Conservation (phyloP, 371 early-diverging fungal genomes). For the Mucor plumbeus region DNA sequence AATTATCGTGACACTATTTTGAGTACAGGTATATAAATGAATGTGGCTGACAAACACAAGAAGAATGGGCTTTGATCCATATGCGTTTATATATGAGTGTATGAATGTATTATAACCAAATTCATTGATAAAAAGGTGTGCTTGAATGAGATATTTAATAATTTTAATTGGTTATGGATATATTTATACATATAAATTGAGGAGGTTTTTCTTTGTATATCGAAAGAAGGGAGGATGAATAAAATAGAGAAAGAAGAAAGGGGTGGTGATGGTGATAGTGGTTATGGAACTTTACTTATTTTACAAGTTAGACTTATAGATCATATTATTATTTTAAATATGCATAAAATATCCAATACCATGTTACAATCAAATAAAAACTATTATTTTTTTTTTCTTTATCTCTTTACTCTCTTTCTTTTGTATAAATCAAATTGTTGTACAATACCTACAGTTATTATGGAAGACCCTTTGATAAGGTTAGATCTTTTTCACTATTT, state of each 20-base stretch:
- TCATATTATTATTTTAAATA: not conserved
- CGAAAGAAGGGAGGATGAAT: not conserved
- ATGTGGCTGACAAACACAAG: not conserved
- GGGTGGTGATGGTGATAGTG: too few relatives aligned
- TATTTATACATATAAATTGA: not conserved
- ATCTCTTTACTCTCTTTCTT: not conserved
- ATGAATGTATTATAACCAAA: not conserved
- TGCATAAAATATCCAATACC: constrained; percentile 14
- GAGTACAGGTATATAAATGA: not conserved
- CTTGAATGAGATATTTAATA: not conserved
- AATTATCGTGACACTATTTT: not conserved
- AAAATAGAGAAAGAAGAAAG: not conserved
- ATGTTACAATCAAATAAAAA: constrained; percentile 49
- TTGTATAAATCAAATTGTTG: not conserved
- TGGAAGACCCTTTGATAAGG: constrained; percentile 7
- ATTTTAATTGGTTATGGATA: not conserved
- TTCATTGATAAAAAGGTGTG: not conserved
- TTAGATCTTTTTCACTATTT: not conserved
- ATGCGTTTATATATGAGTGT: too few relatives aligned
- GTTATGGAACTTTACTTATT: not conserved
- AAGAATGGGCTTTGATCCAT: not conserved
- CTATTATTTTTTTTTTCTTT: constrained; percentile 28
- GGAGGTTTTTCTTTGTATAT: not conserved
- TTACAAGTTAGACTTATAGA: not conserved
- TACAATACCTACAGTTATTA: not conserved